These are phyloP conservation scores for Russula virescens DNA, from an alignment of 768 basidiomycete genomes.

Conservation along the genomic window DNA sequence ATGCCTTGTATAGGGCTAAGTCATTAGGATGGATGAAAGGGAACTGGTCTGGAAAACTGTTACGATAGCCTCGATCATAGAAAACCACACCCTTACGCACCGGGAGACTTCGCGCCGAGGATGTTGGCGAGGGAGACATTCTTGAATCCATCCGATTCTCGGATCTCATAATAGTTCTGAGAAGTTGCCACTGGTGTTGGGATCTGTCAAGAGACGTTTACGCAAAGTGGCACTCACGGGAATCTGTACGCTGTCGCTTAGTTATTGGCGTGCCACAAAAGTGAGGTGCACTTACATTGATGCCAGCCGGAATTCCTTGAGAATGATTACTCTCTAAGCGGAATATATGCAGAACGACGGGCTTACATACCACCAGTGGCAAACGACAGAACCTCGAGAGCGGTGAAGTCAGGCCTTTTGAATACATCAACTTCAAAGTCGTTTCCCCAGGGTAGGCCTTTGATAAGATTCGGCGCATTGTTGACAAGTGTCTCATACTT, in stretches of 20 bases:
- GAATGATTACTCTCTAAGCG: not conserved
- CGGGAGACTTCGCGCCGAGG: constrained; percentile 80
- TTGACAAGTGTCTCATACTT: constrained; percentile 77
- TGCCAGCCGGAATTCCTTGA: constrained; percentile 77
- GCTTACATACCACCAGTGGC: constrained; percentile 64
- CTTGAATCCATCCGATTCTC: constrained; percentile 81
- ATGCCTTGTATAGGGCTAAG: constrained; percentile 62
- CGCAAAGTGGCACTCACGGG: constrained; percentile 42
- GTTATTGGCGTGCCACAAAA: not conserved
- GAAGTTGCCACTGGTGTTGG: not conserved
- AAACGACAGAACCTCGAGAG: constrained; percentile 75
- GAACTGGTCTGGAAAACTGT: constrained; percentile 40
- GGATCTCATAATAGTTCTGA: constrained; percentile 78
- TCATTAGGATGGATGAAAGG: constrained; percentile 84
- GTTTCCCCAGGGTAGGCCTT: constrained; percentile 75
- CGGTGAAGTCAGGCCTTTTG: constrained; percentile 83
- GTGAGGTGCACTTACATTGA: constrained; percentile 50
- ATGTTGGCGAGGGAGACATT: constrained; percentile 85
- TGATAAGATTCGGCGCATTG: constrained; percentile 71
- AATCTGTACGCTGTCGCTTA: constrained; percentile 40
- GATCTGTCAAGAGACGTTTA: not conserved
- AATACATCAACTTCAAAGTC: constrained; percentile 50
- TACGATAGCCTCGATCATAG: not conserved
- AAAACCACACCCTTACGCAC: constrained; percentile 35
- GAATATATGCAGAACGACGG: not conserved